Evolutionary conservation across 2,329 filamentous ascomycete species (phyloP).

Genomic region (Elsinoe fawcettii): DNA sequence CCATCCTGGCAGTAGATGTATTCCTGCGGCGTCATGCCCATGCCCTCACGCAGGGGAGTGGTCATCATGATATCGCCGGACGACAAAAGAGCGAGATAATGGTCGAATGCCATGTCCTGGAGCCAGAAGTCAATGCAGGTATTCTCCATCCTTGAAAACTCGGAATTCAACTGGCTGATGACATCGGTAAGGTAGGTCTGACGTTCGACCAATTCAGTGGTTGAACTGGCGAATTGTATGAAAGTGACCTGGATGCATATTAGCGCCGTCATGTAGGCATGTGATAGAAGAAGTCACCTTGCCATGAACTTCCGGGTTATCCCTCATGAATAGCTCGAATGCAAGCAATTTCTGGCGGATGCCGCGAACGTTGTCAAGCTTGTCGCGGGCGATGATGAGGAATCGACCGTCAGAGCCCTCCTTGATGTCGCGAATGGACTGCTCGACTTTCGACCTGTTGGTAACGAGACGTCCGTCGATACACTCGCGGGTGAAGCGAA

Average conservation of each 20-base stretch:
- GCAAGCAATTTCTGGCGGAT: slow-evolving; percentile 89
- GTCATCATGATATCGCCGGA: slow-evolving; percentile 91
- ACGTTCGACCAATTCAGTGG: slow-evolving; percentile 78
- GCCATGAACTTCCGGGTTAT: slow-evolving; percentile 82
- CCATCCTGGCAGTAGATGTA: slow-evolving; percentile 92
- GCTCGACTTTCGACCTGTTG: slow-evolving; percentile 61
- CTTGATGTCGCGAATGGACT: slow-evolving; percentile 72
- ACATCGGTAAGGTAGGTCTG: slow-evolving; percentile 88
- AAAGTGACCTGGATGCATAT: slow-evolving; percentile 58
- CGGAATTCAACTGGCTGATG: slow-evolving; percentile 86
- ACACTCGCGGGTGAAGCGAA: slow-evolving; percentile 80
- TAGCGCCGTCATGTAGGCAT: slow-evolving; percentile 3
- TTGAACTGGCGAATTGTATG: slow-evolving; percentile 88
- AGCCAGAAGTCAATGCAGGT: slow-evolving; percentile 90
- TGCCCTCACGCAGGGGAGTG: slow-evolving; percentile 88
- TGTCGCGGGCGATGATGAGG: slow-evolving; percentile 87
- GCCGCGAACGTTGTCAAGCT: slow-evolving; percentile 85
- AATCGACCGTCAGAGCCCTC: slow-evolving; percentile 82
- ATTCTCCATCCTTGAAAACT: slow-evolving; percentile 82
- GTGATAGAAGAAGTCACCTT: slow-evolving; percentile 38
- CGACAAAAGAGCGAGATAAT: slow-evolving; percentile 85
- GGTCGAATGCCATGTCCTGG: slow-evolving; percentile 86
- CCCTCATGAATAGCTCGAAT: slow-evolving; percentile 89
- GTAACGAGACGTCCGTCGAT: slow-evolving; percentile 46
- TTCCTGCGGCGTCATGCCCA: slow-evolving; percentile 94